Percentiles rank a stretch among this genome's conserved stretches.
These are phyloP conservation scores for Silene vulgaris DNA, from an alignment of 179 eudicot species.

Conservation along the genomic window DNA sequence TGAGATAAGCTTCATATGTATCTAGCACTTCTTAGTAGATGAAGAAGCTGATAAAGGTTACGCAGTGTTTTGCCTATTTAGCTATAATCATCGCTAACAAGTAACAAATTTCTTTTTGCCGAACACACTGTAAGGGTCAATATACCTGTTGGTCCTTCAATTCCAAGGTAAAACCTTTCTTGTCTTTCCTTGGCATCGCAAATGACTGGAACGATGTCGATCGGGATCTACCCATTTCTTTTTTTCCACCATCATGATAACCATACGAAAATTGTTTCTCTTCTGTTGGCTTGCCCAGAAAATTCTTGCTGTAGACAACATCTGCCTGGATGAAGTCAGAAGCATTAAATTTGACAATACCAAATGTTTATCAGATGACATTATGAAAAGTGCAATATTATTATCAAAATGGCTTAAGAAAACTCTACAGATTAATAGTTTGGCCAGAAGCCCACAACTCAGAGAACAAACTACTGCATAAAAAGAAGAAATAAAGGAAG, in stretches of 20 bases:
- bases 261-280: conserved; percentile 33
- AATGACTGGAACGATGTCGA: conserved; percentile 45
- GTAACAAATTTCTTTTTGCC: background rate
- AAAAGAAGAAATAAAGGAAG: background rate
- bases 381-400: background rate
- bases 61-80: background rate
- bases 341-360: conserved; percentile 11
- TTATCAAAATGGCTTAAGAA: background rate
- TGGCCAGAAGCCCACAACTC: background rate
- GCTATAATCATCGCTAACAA: background rate
- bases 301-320: conserved; percentile 34
- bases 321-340: conserved; percentile 38
- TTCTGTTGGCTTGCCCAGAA: conserved; percentile 42
- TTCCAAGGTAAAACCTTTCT: conserved; percentile 49
- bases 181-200: conserved; percentile 53
- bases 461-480: background rate
- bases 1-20: background rate
- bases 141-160: conserved; percentile 78
- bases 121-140: background rate
- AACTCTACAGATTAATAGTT: background rate
- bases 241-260: conserved; percentile 29
- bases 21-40: background rate
- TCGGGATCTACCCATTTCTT: conserved; percentile 41
- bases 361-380: background rate
- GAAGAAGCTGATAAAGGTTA: background rate